phyloP scores from a whole-genome alignment of 306 rosid species.

The Amphicarpaea edgeworthii region DNA sequence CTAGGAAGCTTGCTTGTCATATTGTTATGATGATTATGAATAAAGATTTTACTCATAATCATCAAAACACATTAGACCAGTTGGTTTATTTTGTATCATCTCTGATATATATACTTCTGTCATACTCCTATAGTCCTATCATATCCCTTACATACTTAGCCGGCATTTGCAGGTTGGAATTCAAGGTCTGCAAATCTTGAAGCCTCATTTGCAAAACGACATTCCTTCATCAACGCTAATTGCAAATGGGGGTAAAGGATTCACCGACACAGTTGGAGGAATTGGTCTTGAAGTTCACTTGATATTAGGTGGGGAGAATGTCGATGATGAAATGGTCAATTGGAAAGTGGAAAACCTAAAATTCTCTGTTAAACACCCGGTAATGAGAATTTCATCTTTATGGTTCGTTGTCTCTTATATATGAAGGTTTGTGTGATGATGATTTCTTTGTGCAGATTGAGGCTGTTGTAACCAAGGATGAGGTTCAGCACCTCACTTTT shows the following conservation, averaged over 20 bases:
- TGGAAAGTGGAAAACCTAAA: conserved; percentile 91
- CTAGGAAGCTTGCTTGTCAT: conserved; percentile 1
- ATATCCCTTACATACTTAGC: conserved; percentile 29
- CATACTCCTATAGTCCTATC: conserved; percentile 23
- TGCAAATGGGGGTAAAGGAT: conserved; percentile 68
- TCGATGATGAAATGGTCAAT: conserved; percentile 64
- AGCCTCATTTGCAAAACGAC: conserved; percentile 67
- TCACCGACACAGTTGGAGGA: conserved; percentile 63
- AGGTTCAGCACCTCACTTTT: conserved; percentile 83
- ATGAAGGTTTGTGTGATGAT: conserved; percentile 40
- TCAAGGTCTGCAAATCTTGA: conserved; percentile 82
- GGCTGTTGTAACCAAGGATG: conserved; percentile 90
- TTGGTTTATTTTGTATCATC: conserved; percentile 29
- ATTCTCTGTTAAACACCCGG: conserved; percentile 85
- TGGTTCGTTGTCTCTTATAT: conserved; percentile 10
- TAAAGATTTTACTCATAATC: background rate
- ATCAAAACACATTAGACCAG: conserved; percentile 21
- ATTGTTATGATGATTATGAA: conserved; percentile 24
- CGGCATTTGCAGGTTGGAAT: conserved; percentile 72
- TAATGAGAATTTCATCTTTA: conserved; percentile 51
- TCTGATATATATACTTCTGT: conserved; percentile 16
- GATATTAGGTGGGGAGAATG: conserved; percentile 64
- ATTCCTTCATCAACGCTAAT: conserved; percentile 50
- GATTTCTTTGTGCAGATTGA: conserved; percentile 68
- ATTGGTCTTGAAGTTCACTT: conserved; percentile 76